These are phyloP conservation scores for Geosmithia flava DNA, from an alignment of 2,329 filamentous ascomycete genomes.

Conservation along the genomic window DNA sequence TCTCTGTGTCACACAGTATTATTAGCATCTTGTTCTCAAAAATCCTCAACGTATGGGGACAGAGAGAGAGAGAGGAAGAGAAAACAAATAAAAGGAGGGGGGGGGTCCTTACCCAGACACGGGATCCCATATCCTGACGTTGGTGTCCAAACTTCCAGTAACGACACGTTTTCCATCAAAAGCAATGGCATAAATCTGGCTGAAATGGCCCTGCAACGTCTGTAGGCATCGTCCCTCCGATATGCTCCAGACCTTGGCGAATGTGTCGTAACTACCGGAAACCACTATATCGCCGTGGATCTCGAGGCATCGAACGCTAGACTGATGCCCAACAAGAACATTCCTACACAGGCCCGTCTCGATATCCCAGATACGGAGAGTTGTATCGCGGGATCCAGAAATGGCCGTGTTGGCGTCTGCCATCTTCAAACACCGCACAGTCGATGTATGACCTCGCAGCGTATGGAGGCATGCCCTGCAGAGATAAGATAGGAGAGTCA, in stretches of 20 bases:
- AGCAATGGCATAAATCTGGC: conserved; percentile 96
- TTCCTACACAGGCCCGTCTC: conserved; percentile 78
- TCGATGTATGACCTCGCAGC: conserved; percentile 88
- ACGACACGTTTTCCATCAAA: conserved; percentile 91
- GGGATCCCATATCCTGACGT: conserved; percentile 93
- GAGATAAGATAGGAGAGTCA: conserved; percentile 8
- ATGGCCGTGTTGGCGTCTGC: conserved; percentile 88
- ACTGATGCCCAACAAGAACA: conserved; percentile 87
- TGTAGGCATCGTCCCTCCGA: conserved; percentile 86
- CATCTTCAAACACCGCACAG: conserved; percentile 96
- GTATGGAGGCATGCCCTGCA: conserved; percentile 63
- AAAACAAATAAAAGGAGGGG: background rate
- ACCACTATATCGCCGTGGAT: conserved; percentile 95
- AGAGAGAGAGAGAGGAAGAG: no score
- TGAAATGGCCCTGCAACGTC: conserved; percentile 88
- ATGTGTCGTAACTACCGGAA: conserved; percentile 97
- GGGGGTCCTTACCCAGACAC: conserved; percentile 56
- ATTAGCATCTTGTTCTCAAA: background rate
- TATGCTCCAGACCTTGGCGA: conserved; percentile 94
- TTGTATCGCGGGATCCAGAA: conserved; percentile 91
- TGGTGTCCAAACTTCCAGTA: conserved; percentile 92
- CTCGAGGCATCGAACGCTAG: conserved; percentile 87
- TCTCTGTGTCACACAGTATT: conserved; percentile 29
- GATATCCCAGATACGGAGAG: conserved; percentile 90
- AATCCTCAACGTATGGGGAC: no score